Conservation (phyloP, 192 early-diverging fungal species). For the Dissophora ornata region DNA sequence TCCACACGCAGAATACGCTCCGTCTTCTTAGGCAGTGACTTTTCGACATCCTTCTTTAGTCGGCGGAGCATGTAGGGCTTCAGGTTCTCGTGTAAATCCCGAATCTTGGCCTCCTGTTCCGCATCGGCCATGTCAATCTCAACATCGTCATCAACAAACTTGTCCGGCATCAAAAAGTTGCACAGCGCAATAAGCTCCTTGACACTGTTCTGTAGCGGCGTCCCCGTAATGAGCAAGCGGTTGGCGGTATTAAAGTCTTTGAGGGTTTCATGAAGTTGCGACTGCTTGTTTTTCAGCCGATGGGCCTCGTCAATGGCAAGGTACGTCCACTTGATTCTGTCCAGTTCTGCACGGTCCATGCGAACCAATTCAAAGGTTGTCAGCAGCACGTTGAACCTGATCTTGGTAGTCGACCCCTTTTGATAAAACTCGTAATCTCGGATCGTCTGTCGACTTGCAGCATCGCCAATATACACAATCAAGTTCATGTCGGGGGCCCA, state of each 20-base stretch:
- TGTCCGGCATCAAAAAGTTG: slow-evolving; percentile 94
- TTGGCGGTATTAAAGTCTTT: slow-evolving; percentile 89
- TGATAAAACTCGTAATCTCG: slow-evolving; percentile 95
- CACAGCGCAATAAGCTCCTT: slow-evolving; percentile 93
- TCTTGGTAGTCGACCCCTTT: slow-evolving; percentile 57
- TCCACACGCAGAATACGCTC: slow-evolving; percentile 97
- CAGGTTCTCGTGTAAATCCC: slow-evolving; percentile 83
- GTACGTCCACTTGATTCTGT: slow-evolving; percentile 90
- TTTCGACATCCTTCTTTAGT: slow-evolving; percentile 98
- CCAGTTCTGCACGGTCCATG: slow-evolving; percentile 87
- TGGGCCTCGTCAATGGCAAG: slow-evolving; percentile 98
- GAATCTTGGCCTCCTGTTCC: slow-evolving; percentile 85
- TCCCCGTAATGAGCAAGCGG: slow-evolving; percentile 96
- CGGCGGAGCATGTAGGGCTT: slow-evolving; percentile 94
- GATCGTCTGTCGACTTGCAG: slow-evolving; percentile 82
- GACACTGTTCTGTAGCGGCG: slow-evolving; percentile 98
- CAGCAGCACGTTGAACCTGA: slow-evolving; percentile 93
- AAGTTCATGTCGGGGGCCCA: slow-evolving; percentile 97
- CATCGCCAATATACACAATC: slow-evolving; percentile 90
- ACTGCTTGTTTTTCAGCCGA: slow-evolving; percentile 94
- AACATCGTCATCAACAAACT: slow-evolving; percentile 83
- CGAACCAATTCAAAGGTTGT: slow-evolving; percentile 97
- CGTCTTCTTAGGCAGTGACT: slow-evolving; percentile 93
- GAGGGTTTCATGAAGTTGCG: slow-evolving; percentile 93
- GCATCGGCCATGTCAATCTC: slow-evolving; percentile 80